Base-by-base conservation (phyloP, 2,329 filamentous ascomycete genomes). In the Pseudonectria buxi region DNA sequence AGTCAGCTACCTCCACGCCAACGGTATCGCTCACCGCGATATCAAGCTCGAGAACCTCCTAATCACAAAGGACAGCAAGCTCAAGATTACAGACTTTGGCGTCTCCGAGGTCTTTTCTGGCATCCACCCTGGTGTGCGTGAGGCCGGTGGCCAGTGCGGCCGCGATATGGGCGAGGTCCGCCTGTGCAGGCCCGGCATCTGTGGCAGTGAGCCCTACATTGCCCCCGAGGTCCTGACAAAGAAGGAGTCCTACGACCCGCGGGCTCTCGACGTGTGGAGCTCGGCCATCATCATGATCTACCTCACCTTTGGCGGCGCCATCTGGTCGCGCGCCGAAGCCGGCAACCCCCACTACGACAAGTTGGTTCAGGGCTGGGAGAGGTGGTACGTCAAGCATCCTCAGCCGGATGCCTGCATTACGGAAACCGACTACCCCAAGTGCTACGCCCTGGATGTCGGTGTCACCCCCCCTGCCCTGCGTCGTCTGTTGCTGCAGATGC, bases 21-120 rank as follows among this genome's bases (percentile, higher is more conserved):
- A 90, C 51, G 88, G 87, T 38, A 89, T 94, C 54, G 88, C 87
- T 2, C 88, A 94, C 61, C 83, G 88, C 32, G 88, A 95, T 50
- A 84, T 94, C 65, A 94, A 95, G 62, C 73, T 89, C 10, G 88
- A 94, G 58, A 94, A 95, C 50, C 67, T 94, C 15, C 71, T 94
- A 24, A 72, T 95, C 40, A 83, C 80, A 30, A 79, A 78, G 49
- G 78, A 87, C 39, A 86, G 86, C 54, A 82, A 86, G 57, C 70
- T 94, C 37, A 94, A 94, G 64, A 89, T 95, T 40, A 88, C 86
- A 32, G 88, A 95, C 58, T 94, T 95, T 63, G 88, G 88, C 35
- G 85, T 90, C 11, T 88, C 86, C 0, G 86, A 92, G 56, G 83
- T 94, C 13, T 94, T 94, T 55, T 77, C 73, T 35, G 87, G 86